Base-by-base conservation (phyloP, 805 yeast genomes). In the Lachancea thermotolerans region DNA sequence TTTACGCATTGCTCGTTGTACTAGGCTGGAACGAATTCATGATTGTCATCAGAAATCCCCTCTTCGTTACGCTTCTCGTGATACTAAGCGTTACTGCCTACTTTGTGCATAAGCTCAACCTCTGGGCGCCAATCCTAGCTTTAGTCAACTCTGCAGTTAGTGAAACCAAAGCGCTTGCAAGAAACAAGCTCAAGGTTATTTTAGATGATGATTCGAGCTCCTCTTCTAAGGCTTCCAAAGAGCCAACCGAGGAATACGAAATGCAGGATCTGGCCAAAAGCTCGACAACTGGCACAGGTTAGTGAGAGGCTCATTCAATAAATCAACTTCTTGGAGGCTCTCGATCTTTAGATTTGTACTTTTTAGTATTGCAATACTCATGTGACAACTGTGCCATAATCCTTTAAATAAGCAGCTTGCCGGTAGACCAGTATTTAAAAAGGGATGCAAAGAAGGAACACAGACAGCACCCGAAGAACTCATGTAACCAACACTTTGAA, bases 11-110 rank as follows among this genome's bases (percentile, higher is more conserved):
- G 11, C 68, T 93, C 18, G 63, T 84, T 2, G 79, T 85, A 2
- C 70, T 93, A 17, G 99, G 99, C 9, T 93, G 96, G 96, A 90
- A 90, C 64, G 97, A 93, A 70, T 82, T 93, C 53, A 77, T 89
- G 84, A 83, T 93, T 9, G 78, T 93, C 14, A 59, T 93, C 37
- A 76, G 95, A 51, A 90, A 86, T 60, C 97, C 99, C 42, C 56
- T 91, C n/a, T 75, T 85, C 54, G 79, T 90, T 52, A 71, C 85
- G 5, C 61, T 89, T 40, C 55, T 77, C 1, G 60, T 90, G 37
- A 41, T 88, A 10, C 37, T 73, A 1, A 75, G 75, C 1, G 86
- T 85, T 0, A 83, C 78, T 1, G 59, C 74, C 1, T 87, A 83
- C 59, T 74, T 85, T 41, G 73, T 88, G 48, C 82, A 85, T 59